Base-by-base conservation (phyloP, 73 alveolate species). In the Stentor roeselii region DNA sequence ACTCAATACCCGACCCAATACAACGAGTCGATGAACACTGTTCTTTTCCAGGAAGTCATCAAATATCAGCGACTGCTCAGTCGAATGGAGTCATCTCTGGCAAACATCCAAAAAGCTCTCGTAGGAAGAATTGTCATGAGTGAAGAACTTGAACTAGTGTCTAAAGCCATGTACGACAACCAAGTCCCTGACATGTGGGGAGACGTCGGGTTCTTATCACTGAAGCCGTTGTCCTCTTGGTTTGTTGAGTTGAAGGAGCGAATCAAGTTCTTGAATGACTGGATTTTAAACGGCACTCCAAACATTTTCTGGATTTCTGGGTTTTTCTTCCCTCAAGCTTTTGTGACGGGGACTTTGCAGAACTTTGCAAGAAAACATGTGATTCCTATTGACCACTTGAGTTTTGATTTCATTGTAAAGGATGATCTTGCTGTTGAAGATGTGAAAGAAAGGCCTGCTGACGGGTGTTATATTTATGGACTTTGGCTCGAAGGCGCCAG, bases 1-100 rank as follows among this genome's bases (percentile, higher is more conserved):
- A 96, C 93, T 59, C 93, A 82, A 92, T 98, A 95, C 95, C 99
- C 99, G 34, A 94, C 99, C 27, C 90, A 96, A 78, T 98, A 98
- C 92, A 88, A 96, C 60, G 99, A 98, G 93, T 97, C 99, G 11
- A 95, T 97, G 99, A 96, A 94, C 77, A 97, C 99, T 38, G 99
- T 96, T 36, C 89, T 97, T 21, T 94, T 98, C 90, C 97, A 96
- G 84, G 99, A 98, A 88, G 95, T 95, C 32, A 95, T 97, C 6
- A 92, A 98, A 86, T 97, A 96, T 83, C 96, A 96, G 89, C 92
- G 97, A 82, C 88, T 97, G 75, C 83, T 97, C 60, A 90, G 82
- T 58, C 92, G 93, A 34, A 95, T 97, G 99, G 93, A 92, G 82
- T 90, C 92, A 34, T 86, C 98, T 38, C 89, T 97, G n/a, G 85